These are phyloP conservation scores for Candida boleticola DNA, from an alignment of 805 yeast genomes.

Conservation along the genomic window DNA sequence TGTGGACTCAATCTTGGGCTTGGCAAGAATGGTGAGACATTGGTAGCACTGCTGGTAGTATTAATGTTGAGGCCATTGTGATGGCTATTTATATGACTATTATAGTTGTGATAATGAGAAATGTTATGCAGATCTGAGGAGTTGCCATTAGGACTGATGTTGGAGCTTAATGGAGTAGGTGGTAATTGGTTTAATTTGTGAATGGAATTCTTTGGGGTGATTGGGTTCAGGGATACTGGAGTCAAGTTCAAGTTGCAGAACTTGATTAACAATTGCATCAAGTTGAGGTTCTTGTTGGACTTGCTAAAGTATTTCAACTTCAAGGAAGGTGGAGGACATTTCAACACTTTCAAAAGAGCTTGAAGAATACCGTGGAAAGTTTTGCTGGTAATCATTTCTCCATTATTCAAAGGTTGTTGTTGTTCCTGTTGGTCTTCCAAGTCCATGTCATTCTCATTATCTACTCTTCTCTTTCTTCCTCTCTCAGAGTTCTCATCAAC, in stretches of 20 bases:
- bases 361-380: conserved; percentile 17
- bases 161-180: conserved; percentile 18
- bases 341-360: conserved; percentile 33
- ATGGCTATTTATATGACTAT: neutral
- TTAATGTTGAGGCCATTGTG: neutral
- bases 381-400: neutral
- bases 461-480: neutral
- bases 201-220: conserved; percentile 28
- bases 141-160: conserved; percentile 17
- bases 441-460: neutral
- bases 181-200: conserved; percentile 12
- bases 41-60: neutral
- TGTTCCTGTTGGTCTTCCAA: neutral
- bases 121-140: neutral
- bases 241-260: conserved; percentile 28
- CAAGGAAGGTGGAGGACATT: conserved; percentile 46
- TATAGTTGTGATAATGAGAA: neutral
- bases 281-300: conserved; percentile 29
- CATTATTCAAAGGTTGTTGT: neutral
- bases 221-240: conserved; percentile 16
- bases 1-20: conserved; percentile 6
- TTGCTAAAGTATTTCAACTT: conserved; percentile 45
- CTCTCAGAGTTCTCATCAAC: conserved; percentile 8
- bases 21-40: conserved; percentile 1
- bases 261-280: conserved; percentile 35